These are phyloP conservation scores for Metarhizium album DNA, from an alignment of 2,329 filamentous ascomycete species.

Conservation along the genomic window DNA sequence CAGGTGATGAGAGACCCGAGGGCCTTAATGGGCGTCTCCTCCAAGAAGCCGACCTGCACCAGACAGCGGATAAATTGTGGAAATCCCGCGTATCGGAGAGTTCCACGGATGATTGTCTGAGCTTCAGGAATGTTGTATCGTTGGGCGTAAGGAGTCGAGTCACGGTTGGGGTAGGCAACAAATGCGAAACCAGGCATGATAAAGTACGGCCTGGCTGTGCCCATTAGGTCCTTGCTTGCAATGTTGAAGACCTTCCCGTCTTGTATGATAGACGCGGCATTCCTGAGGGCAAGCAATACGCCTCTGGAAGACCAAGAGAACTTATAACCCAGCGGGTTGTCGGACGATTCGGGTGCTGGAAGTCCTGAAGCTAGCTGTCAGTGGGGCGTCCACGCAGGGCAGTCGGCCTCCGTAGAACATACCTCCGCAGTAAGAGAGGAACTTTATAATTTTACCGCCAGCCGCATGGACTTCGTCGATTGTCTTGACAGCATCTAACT, in stretches of 20 bases:
- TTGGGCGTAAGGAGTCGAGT: constrained; percentile 79
- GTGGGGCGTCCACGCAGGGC: neutral
- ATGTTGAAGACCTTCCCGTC: constrained; percentile 65
- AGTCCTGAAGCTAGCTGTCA: constrained; percentile 38
- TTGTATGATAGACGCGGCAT: constrained; percentile 74
- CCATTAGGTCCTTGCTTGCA: constrained; percentile 62
- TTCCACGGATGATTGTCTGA: constrained; percentile 73
- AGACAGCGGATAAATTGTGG: constrained; percentile 81
- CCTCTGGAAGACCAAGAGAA: constrained; percentile 70
- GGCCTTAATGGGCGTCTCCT: constrained; percentile 53
- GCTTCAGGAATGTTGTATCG: constrained; percentile 89
- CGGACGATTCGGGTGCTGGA: constrained; percentile 59
- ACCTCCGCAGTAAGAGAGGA: constrained; percentile 70
- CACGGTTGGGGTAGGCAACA: constrained; percentile 87
- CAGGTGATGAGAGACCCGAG: constrained; percentile 61
- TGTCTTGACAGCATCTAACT: constrained; percentile 69
- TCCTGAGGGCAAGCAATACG: constrained; percentile 77
- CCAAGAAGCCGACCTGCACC: constrained; percentile 83
- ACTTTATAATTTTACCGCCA: constrained; percentile 75
- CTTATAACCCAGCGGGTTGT: constrained; percentile 89
- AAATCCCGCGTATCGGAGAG: constrained; percentile 80
- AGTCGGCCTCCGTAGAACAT: neutral
- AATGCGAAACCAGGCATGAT: constrained; percentile 83
- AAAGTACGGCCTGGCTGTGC: constrained; percentile 74
- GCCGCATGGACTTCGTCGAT: constrained; percentile 80